phyloP scores from a whole-genome alignment of 1,284 basidiomycete genomes.

The Melampsora larici-populina region DNA sequence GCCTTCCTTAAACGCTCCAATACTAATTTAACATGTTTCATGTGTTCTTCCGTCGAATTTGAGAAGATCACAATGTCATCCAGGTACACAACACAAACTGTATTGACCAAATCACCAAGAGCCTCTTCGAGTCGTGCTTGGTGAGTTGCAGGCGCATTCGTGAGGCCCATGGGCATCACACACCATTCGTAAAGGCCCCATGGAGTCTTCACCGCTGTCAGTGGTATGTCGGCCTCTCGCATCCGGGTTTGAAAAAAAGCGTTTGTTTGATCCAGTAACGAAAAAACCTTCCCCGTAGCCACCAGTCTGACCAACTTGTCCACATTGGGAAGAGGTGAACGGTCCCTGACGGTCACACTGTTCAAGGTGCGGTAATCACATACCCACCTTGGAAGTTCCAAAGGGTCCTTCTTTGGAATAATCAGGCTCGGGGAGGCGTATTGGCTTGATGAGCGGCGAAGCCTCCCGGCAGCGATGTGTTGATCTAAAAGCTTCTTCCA shows the following conservation, averaged over 20 bases:
- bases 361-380: no score
- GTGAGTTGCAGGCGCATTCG: background rate
- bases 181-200: background rate
- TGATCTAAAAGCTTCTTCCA: no score
- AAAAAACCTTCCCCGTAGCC: background rate
- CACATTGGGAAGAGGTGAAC: no score
- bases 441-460: no score
- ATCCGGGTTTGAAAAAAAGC: background rate
- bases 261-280: background rate
- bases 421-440: no score
- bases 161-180: background rate
- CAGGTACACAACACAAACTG: background rate
- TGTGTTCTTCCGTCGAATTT: conserved; percentile 54
- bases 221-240: background rate
- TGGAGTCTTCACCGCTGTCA: background rate
- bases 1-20: background rate
- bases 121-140: background rate
- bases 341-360: no score
- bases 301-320: no score
- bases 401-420: no score
- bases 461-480: no score
- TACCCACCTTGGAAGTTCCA: no score
- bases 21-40: background rate
- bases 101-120: background rate
- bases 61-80: conserved; percentile 20